Evolutionary conservation across 148 eudicot species (phyloP), one percentile per base, ranked within the genome.

Genomic region (Nepenthes gracilis): DNA sequence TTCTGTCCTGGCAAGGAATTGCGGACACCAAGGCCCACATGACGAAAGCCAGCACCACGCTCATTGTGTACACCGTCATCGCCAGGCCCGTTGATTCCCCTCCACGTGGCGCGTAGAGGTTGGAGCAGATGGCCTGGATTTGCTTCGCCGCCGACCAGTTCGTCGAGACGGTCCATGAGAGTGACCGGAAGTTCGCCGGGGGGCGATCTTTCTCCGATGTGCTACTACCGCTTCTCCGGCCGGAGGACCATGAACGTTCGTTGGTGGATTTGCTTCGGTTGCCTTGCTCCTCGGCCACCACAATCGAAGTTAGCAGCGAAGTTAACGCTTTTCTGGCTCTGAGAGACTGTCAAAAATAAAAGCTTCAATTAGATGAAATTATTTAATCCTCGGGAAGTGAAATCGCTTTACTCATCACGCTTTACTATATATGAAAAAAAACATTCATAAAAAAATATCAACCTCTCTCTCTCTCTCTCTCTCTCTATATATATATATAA

Each of bases 71-170:
- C 13, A 93, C 81, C 0, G 83, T 85, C 37, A 79, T 54, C 23
- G 85, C 89, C 13, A 88, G 56, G 0, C 91, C 84, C 0, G 80
- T 83, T 1, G 83, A 69, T 57, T 91, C 97, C 0, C 74, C 80
- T 9, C 90, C 91, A 45, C 94, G 90, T 54, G 98, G 98, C 48
- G 80, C 67, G 36, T 63, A 68, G 33, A 92, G 78, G 70, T 86
- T 93, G 60, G 84, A 67, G 14, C 87, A 74, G 77, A 92, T 85
- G 9, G 83, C 77, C 36, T 91, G 97, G 40, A 91, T 70, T 75
- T 88, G 96, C 37, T 82, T 85, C 11, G 88, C 78, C 5, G 98
- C 96, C 6, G 98, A 92, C 96, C 97, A 91, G 37, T 86, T 78
- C 60, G 78, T 85, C 1, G 90, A 83, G 3, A 87, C 89, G 14